A percentile compares a stretch with the other conserved stretches of the same genome.
Evolutionary conservation across 805 yeast genomes (phyloP).

Genomic region (Saccharomycopsis malanga): DNA sequence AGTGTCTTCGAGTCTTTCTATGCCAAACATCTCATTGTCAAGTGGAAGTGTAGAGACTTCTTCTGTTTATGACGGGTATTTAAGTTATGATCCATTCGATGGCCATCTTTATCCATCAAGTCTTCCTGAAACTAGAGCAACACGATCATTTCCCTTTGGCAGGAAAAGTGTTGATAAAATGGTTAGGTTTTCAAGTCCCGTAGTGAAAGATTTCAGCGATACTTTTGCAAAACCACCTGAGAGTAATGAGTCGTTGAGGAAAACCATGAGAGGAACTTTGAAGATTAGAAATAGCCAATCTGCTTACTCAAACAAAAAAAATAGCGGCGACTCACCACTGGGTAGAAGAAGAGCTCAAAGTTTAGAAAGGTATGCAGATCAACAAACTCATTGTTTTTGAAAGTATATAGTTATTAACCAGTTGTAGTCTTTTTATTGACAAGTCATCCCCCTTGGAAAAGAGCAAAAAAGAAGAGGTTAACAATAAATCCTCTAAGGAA

Average conservation of each 20-base stretch:
- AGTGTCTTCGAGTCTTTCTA: neutral
- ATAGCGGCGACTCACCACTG: too few species aligned
- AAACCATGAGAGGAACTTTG: neutral
- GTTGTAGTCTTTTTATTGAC: too few species aligned
- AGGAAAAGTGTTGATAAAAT: neutral
- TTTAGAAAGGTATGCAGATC: neutral
- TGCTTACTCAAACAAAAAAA: neutral
- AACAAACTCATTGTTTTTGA: neutral
- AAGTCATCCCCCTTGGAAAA: too few species aligned
- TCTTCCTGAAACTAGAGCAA: neutral
- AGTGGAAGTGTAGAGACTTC: neutral
- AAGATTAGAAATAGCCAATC: neutral
- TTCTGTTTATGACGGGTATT: neutral
- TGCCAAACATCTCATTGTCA: neutral
- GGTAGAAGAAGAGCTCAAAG: too few species aligned
- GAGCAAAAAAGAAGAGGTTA: too few species aligned
- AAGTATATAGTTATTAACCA: too few species aligned
- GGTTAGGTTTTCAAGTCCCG: constrained; percentile 6
- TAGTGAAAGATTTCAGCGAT: neutral
- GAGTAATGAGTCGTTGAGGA: too few species aligned
- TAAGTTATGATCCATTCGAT: constrained; percentile 3
- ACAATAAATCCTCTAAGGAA: too few species aligned
- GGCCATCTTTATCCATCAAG: neutral
- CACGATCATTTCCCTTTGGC: neutral
- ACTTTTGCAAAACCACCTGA: neutral